These are phyloP conservation scores for Pecoramyces ruminantium DNA, from an alignment of 192 early-diverging fungal species.

Conservation along the genomic window DNA sequence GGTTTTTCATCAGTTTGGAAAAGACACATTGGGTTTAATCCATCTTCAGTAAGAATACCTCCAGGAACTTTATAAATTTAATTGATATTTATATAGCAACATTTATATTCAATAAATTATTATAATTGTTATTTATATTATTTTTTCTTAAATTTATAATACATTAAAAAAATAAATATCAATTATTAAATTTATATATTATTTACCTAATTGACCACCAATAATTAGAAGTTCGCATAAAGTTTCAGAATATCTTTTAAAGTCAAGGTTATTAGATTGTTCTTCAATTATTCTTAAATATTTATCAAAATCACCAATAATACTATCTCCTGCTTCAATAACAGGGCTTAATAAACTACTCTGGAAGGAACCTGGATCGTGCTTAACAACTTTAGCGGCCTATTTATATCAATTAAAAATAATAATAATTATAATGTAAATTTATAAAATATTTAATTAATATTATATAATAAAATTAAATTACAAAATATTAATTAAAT, in stretches of 20 bases:
- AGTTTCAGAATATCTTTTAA: conserved; percentile 85
- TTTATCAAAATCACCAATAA: neutral
- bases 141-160: neutral
- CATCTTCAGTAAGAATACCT: conserved; percentile 59
- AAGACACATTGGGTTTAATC: conserved; percentile 66
- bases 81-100: too few relatives aligned
- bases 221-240: conserved; percentile 87
- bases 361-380: neutral
- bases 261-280: conserved; percentile 59
- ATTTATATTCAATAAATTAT: too few relatives aligned
- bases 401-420: too few relatives aligned
- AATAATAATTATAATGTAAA: too few relatives aligned
- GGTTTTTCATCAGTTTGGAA: conserved; percentile 50
- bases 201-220: conserved; percentile 45
- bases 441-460: too few relatives aligned
- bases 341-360: neutral
- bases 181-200: conserved; percentile 48
- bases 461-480: too few relatives aligned
- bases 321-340: neutral
- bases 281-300: neutral
- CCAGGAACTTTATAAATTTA: conserved; percentile 54
- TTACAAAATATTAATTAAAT: too few relatives aligned
- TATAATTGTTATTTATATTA: too few relatives aligned
- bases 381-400: neutral
- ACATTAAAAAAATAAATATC: conserved; percentile 1